phyloP scores from a whole-genome alignment of 1,284 basidiomycete genomes.

The Ceratobasidium sp. region DNA sequence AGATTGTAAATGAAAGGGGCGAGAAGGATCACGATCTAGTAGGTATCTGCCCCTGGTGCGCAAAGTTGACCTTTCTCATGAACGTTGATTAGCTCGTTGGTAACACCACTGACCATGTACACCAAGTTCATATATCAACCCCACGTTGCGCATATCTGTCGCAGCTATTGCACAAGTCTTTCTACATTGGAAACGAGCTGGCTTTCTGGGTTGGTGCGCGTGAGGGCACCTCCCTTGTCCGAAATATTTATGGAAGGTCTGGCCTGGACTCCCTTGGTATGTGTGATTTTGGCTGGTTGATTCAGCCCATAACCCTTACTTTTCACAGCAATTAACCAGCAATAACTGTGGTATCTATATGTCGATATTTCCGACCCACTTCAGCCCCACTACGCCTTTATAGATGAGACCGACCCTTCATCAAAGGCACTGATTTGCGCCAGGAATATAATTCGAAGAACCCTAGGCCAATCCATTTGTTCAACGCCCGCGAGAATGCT shows the following conservation, averaged over 20 bases:
- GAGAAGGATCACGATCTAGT: too few relatives aligned
- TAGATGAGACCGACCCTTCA: neutral
- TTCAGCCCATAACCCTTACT: neutral
- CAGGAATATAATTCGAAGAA: neutral
- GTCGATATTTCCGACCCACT: conserved; percentile 19
- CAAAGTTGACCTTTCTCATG: too few relatives aligned
- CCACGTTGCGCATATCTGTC: conserved; percentile 23
- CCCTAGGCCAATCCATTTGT: neutral
- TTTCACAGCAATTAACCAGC: neutral
- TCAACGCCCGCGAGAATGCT: conserved; percentile 28
- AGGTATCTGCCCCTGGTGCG: too few relatives aligned
- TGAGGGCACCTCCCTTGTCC: neutral
- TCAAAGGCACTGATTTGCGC: neutral
- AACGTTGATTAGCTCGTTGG: neutral
- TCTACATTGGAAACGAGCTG: conserved; percentile 20
- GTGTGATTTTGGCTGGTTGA: neutral
- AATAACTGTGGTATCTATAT: conserved; percentile 14
- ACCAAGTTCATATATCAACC: neutral
- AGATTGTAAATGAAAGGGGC: neutral
- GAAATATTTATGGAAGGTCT: conserved; percentile 7
- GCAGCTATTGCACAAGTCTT: conserved; percentile 7
- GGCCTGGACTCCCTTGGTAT: conserved; percentile 2
- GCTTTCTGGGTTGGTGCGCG: conserved; percentile 15
- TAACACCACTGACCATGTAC: too few relatives aligned
- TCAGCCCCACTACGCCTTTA: conserved; percentile 18